phyloP scores from a whole-genome alignment of 306 rosid genomes.

The Mucuna pruriens region DNA sequence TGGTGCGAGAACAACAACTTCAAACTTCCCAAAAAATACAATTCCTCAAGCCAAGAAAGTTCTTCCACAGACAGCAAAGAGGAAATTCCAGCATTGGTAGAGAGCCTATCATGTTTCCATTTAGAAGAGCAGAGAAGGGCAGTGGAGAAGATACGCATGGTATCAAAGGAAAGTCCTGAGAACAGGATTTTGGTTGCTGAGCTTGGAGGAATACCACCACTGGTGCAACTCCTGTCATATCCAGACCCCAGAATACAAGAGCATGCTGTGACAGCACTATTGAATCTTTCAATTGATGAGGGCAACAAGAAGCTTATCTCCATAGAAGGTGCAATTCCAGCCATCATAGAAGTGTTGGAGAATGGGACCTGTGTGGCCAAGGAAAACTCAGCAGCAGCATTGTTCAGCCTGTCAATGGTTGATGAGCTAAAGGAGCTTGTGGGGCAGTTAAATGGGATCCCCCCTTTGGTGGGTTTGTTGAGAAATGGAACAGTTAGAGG shows the following conservation, averaged over 20 bases:
- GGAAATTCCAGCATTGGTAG: constrained; percentile 61
- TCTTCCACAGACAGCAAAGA: constrained; percentile 39
- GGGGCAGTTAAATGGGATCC: constrained; percentile 64
- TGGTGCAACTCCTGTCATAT: constrained; percentile 69
- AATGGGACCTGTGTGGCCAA: constrained; percentile 71
- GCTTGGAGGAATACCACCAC: constrained; percentile 75
- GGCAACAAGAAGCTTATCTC: constrained; percentile 72
- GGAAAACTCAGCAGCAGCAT: constrained; percentile 88
- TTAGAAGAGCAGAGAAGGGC: constrained; percentile 70
- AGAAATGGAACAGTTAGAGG: constrained; percentile 71
- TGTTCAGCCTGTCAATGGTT: constrained; percentile 89
- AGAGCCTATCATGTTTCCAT: constrained; percentile 53
- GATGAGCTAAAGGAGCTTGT: constrained; percentile 71
- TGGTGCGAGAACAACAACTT: constrained; percentile 77
- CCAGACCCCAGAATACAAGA: constrained; percentile 79
- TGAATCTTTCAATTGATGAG: constrained; percentile 81
- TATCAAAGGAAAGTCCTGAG: constrained; percentile 83
- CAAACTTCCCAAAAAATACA: constrained; percentile 56
- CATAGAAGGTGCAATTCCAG: constrained; percentile 77
- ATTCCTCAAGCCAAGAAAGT: constrained; percentile 36
- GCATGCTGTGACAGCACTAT: constrained; percentile 80
- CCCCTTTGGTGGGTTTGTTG: constrained; percentile 69
- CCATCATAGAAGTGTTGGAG: constrained; percentile 72
- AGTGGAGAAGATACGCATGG: constrained; percentile 70
- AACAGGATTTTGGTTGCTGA: constrained; percentile 70